A percentile compares a stretch with the other conserved stretches of the same genome.
These are phyloP conservation scores for Hygrophorus pudorinus DNA, from an alignment of 768 basidiomycete genomes.

Conservation along the genomic window DNA sequence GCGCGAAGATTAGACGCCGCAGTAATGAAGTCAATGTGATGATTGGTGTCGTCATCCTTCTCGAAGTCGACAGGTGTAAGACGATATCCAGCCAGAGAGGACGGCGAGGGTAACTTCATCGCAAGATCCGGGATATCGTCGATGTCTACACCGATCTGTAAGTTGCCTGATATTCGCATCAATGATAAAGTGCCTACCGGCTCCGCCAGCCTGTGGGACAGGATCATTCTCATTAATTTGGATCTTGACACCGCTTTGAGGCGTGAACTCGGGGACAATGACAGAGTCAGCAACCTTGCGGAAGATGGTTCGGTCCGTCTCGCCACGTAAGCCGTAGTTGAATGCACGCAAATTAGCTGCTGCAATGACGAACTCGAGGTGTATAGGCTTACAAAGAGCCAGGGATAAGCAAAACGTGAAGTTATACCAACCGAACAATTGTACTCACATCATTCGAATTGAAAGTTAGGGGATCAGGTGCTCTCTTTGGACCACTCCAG, in stretches of 20 bases:
- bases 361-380: slow-evolving; percentile 82
- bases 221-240: slow-evolving; percentile 93
- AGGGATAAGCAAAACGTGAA: slow-evolving; percentile 7
- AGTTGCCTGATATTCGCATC: not conserved
- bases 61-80: slow-evolving; percentile 94
- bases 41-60: slow-evolving; percentile 97
- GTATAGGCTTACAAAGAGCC: slow-evolving; percentile 49
- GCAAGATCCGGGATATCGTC: slow-evolving; percentile 29
- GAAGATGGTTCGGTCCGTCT: slow-evolving; percentile 69
- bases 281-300: slow-evolving; percentile 77
- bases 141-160: not conserved
- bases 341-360: slow-evolving; percentile 95
- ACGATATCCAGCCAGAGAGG: slow-evolving; percentile 92
- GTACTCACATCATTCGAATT: slow-evolving; percentile 75
- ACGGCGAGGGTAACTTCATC: slow-evolving; percentile 75
- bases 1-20: slow-evolving; percentile 96
- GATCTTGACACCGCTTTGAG: slow-evolving; percentile 84
- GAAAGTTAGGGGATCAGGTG: slow-evolving; percentile 85
- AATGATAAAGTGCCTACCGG: slow-evolving; percentile 19
- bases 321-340: slow-evolving; percentile 95
- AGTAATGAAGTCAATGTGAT: slow-evolving; percentile 98
- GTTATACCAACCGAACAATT: not conserved
- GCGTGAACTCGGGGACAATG: slow-evolving; percentile 86
- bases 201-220: slow-evolving; percentile 44
- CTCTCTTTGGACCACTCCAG: slow-evolving; percentile 98